Evolutionary conservation across 257 asterid genomes (phyloP).

Genomic region (Rauvolfia tetraphylla): DNA sequence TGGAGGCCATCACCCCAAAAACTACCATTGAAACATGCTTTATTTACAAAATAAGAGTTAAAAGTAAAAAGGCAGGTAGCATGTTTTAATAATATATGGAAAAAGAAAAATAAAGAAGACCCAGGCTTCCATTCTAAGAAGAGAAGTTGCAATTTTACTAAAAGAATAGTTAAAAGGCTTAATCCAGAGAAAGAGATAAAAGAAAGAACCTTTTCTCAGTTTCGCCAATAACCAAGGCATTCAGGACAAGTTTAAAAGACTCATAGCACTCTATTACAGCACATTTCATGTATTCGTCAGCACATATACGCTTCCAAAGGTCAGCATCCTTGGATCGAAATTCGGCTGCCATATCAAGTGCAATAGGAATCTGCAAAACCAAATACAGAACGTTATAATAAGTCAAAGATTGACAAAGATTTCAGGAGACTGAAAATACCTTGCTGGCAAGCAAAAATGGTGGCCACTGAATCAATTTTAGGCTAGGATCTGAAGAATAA

Average conservation of each 20-base stretch:
- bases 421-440: conserved; percentile 39
- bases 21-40: background rate
- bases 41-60: background rate
- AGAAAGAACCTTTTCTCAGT: conserved; percentile 75
- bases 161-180: background rate
- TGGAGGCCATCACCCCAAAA: background rate
- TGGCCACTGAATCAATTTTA: conserved; percentile 92
- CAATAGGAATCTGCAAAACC: conserved; percentile 80
- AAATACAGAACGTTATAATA: conserved; percentile 25
- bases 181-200: background rate
- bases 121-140: background rate
- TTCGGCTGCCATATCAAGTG: conserved; percentile 94
- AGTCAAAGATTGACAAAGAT: conserved; percentile 10
- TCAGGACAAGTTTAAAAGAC: conserved; percentile 77
- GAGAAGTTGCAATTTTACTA: background rate
- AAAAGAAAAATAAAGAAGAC: background rate
- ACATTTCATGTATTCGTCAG: conserved; percentile 90
- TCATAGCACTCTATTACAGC: conserved; percentile 95
- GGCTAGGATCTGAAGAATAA: conserved; percentile 84
- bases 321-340: conserved; percentile 85
- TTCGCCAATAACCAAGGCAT: conserved; percentile 71
- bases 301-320: conserved; percentile 91
- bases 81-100: background rate
- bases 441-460: conserved; percentile 98
- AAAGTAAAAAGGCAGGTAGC: background rate